Evolutionary conservation across 768 basidiomycete genomes (phyloP).

Genomic region (Asterophora parasitica): DNA sequence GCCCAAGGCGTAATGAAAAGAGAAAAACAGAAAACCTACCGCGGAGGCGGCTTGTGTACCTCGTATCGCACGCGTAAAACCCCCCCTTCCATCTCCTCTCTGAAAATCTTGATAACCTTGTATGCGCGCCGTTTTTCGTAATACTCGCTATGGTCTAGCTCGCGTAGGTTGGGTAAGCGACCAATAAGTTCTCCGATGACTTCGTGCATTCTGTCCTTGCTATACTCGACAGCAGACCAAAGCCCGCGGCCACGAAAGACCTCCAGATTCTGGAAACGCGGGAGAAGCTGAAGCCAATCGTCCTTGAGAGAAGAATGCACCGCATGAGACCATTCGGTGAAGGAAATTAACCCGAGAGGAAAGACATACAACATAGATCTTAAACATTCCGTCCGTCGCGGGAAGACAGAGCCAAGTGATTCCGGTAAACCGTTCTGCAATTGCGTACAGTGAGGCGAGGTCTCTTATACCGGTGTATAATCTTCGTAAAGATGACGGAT

Average conservation of each 20-base stretch:
- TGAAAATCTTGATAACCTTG: not conserved
- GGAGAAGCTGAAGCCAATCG: conserved; percentile 35
- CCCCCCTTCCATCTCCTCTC: not conserved
- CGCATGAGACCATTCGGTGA: not conserved
- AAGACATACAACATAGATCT: conserved; percentile 24
- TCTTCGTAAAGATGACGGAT: conserved; percentile 25
- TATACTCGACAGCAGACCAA: conserved; percentile 35
- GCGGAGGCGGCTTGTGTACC: not conserved
- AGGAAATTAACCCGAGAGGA: not conserved
- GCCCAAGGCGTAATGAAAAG: not conserved
- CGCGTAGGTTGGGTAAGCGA: conserved; percentile 35
- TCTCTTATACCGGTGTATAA: conserved; percentile 29
- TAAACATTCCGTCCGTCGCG: conserved; percentile 11
- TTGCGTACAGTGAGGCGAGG: conserved; percentile 23
- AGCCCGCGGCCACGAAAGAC: conserved; percentile 39
- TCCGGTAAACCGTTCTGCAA: conserved; percentile 33
- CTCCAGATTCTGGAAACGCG: conserved; percentile 37
- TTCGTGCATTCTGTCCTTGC: conserved; percentile 35
- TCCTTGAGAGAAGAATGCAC: conserved; percentile 21
- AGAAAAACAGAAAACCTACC: not conserved
- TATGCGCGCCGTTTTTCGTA: conserved; percentile 26
- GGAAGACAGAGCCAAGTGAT: conserved; percentile 40
- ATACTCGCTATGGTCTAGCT: conserved; percentile 37
- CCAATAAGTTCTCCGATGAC: conserved; percentile 36
- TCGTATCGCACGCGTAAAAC: not conserved